Base-by-base conservation (phyloP, 306 rosid species). In the Lathyrus tuberosus region DNA sequence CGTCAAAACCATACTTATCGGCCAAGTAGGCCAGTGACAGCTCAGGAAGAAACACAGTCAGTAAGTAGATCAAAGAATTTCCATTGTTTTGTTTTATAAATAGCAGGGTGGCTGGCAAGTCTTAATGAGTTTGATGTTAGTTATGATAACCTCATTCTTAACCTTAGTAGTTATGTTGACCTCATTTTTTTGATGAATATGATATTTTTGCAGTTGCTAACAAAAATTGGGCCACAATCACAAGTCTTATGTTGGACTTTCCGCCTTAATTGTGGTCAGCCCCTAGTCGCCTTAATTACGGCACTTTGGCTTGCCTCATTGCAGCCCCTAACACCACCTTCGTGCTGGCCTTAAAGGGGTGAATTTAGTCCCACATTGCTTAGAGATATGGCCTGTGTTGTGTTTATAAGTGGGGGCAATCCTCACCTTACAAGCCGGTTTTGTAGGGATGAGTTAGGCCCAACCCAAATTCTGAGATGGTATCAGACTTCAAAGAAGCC, bases 1-100 rank as follows among this genome's bases (percentile, higher is more conserved):
- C 85, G 98, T 57, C 95, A 87, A 82, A 92, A 92, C 77, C 90
- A 89, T 74, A 89, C 98, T 15, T 92, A 84, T 70, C 86, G 98
- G 43, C 98, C 92, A 43, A 86, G 82, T 78, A 86, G 95, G 48
- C 91, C 91, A 26, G 67, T 92, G 82, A 78, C 85, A 56, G 78
- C 78, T 5, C 91, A 83, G 69, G 98, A 92, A 71, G 98, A 92
- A 87, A 43, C 81, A 52, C 98, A 89, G 82, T 69, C 96, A 38
- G 98, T 92, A 86, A 75, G 77, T 54, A 59, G 56, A 49, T 48
- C 33, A 51, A 54, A 57, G 24, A 53, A 49, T 9, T 52, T 81
- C 38, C 24, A 43, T 24, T 61, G 60, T 35, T 26, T 4, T 57
- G 11, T 71, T 44, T 44, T 67, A 17, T 61, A 17, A 67, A 70